phyloP scores from a whole-genome alignment of 2,329 filamentous ascomycete genomes.

The Dactylonectria estremocensis region DNA sequence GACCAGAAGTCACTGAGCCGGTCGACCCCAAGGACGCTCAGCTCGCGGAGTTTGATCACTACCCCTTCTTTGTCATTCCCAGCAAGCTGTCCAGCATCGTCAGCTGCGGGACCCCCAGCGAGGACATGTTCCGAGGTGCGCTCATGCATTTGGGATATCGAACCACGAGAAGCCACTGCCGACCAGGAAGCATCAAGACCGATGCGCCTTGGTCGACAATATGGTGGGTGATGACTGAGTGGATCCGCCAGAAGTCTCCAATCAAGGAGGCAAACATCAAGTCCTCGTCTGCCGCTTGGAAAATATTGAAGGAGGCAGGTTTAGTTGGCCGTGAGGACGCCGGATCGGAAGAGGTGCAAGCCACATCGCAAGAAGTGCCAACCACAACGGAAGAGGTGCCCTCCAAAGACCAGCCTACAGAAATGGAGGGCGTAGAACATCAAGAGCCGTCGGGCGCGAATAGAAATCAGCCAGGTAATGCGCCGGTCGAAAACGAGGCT shows the following conservation, averaged over 20 bases:
- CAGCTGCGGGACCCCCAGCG: constrained; percentile 84
- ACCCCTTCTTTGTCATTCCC: constrained; percentile 90
- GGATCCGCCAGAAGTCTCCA: constrained; percentile 85
- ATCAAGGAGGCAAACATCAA: constrained; percentile 81
- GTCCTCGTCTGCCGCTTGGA: constrained; percentile 79
- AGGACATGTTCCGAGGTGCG: constrained; percentile 85
- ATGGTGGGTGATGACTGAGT: constrained; percentile 95
- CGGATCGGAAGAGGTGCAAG: constrained; percentile 34
- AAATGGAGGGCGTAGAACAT: constrained; percentile 59
- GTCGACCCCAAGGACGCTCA: constrained; percentile 62
- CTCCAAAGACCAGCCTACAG: constrained; percentile 48
- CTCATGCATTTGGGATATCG: constrained; percentile 85
- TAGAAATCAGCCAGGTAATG: constrained; percentile 33
- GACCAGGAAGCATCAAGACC: constrained; percentile 91
- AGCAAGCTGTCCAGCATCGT: constrained; percentile 82
- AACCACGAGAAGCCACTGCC: constrained; percentile 89
- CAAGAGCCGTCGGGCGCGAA: constrained; percentile 30
- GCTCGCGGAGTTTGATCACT: constrained; percentile 77
- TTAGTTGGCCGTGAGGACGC: constrained; percentile 55
- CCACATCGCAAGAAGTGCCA: constrained; percentile 31
- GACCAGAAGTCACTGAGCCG: constrained; percentile 54
- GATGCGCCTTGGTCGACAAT: constrained; percentile 91
- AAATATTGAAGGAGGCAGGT: constrained; percentile 69
- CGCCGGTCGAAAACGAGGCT: constrained; percentile 40
- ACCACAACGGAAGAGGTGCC: constrained; percentile 33